Evolutionary conservation across 495 filamentous ascomycete species (phyloP).

Genomic region (Chlorociboria aeruginascens): DNA sequence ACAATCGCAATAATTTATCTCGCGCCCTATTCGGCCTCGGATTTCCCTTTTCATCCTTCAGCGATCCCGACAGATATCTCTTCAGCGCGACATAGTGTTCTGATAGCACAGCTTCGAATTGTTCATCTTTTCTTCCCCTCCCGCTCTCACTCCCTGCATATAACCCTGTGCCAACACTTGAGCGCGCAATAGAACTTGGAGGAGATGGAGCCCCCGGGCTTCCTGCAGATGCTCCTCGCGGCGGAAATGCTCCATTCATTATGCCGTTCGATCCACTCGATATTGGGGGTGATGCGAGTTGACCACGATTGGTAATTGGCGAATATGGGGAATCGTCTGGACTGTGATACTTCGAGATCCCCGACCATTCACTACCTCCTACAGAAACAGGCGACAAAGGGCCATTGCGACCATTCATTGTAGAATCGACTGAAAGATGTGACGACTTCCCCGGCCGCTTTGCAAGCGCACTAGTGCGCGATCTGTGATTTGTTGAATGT

Average conservation of each 20-base stretch:
- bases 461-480: not conserved
- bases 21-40: constrained; percentile 74
- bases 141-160: constrained; percentile 53
- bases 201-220: constrained; percentile 59
- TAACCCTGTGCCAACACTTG: constrained; percentile 52
- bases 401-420: constrained; percentile 47
- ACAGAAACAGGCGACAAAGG: constrained; percentile 75
- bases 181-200: constrained; percentile 74
- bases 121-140: constrained; percentile 28
- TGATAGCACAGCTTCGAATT: constrained; percentile 40
- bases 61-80: constrained; percentile 57
- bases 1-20: constrained; percentile 84
- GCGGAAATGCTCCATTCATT: constrained; percentile 42
- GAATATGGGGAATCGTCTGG: constrained; percentile 41
- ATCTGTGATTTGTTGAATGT: constrained; percentile 7
- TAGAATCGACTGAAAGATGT: constrained; percentile 13
- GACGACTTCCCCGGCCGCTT: not conserved
- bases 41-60: constrained; percentile 62
- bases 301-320: constrained; percentile 44
- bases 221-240: constrained; percentile 26
- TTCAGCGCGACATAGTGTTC: constrained; percentile 77
- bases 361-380: constrained; percentile 82
- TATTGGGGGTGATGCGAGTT: constrained; percentile 57
- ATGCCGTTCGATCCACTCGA: constrained; percentile 50
- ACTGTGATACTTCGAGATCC: constrained; percentile 56